phyloP scores from a whole-genome alignment of 1,284 basidiomycete genomes.

The Fomitiporia mediterranea region DNA sequence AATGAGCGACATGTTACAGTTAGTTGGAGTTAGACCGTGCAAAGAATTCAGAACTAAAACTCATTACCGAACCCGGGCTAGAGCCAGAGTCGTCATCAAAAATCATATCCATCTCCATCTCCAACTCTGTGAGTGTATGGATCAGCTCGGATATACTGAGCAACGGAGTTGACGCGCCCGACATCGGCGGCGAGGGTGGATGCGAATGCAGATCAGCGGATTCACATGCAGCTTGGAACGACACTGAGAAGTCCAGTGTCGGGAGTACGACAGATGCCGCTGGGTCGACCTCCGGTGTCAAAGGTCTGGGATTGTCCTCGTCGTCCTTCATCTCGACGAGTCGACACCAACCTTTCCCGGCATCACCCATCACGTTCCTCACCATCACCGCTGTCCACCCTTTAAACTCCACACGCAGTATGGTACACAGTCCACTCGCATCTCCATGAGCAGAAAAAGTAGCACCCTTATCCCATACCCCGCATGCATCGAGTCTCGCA shows the following conservation, averaged over 20 bases:
- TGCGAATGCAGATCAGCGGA: neutral
- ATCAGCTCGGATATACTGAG: constrained; percentile 1
- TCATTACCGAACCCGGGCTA: neutral
- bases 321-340: constrained; percentile 50
- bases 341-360: constrained; percentile 65
- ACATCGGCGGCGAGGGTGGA: constrained; percentile 4
- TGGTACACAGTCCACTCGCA: constrained; percentile 43
- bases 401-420: constrained; percentile 60
- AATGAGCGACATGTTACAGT: neutral
- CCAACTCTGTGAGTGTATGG: neutral
- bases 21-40: neutral
- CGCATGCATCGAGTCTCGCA: constrained; percentile 54
- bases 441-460: constrained; percentile 54
- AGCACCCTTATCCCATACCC: constrained; percentile 61
- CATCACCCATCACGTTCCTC: constrained; percentile 59
- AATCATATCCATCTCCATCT: neutral
- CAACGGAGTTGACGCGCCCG: neutral
- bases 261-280: constrained; percentile 60
- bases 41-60: constrained; percentile 14
- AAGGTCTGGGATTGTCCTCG: constrained; percentile 30
- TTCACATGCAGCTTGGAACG: constrained; percentile 24
- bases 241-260: constrained; percentile 60
- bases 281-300: constrained; percentile 35
- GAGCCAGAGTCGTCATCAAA: neutral
- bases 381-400: constrained; percentile 66